These are phyloP conservation scores for Cyclotella sp. DNA, from an alignment of 108 stramenopile species.

Conservation along the genomic window DNA sequence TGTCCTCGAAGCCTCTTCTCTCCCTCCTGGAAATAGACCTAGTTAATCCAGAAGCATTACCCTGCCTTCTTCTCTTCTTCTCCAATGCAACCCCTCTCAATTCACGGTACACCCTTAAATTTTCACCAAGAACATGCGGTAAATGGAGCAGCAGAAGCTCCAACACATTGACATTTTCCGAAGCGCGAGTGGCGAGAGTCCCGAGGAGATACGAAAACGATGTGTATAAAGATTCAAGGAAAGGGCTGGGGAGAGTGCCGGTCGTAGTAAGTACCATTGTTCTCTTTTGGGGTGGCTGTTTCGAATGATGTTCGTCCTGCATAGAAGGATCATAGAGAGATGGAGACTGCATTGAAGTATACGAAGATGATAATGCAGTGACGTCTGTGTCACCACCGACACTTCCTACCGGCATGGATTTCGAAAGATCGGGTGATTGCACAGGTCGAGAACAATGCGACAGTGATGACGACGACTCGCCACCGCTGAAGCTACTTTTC, in stretches of 20 bases:
- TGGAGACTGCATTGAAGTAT: not conserved
- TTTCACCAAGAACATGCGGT: constrained; percentile 72
- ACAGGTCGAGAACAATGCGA: not conserved
- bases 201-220: constrained; percentile 77
- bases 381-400: not conserved
- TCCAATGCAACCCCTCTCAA: constrained; percentile 57
- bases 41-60: constrained; percentile 18
- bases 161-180: constrained; percentile 81
- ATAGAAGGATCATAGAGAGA: not conserved
- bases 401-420: not conserved
- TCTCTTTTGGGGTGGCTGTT: constrained; percentile 32
- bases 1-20: constrained; percentile 10
- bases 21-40: constrained; percentile 18
- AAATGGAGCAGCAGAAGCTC: constrained; percentile 74
- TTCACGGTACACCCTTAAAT: constrained; percentile 70
- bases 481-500: too few relatives aligned
- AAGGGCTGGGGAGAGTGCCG: constrained; percentile 55
- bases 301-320: not conserved
- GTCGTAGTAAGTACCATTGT: constrained; percentile 59
- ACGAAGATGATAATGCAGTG: not conserved
- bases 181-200: constrained; percentile 66
- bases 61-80: constrained; percentile 49
- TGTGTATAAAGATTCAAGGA: constrained; percentile 68
- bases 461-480: not conserved
- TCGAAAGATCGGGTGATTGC: constrained; percentile 8